phyloP scores from a whole-genome alignment of 768 basidiomycete genomes.

The Leccinum variicolor region DNA sequence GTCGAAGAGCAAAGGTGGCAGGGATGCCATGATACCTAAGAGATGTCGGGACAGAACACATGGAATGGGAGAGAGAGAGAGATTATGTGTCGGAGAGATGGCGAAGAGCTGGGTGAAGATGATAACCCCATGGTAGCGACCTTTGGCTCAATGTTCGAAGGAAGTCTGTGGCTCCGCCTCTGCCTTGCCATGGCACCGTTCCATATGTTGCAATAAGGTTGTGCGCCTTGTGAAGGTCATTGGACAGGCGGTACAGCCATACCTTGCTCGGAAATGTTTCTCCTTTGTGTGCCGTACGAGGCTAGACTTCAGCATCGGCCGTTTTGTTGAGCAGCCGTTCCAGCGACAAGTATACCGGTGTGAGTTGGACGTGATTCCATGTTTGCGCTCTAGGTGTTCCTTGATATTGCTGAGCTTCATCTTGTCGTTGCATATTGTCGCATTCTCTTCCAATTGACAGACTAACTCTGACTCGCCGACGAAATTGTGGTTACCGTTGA shows the following conservation, averaged over 20 bases:
- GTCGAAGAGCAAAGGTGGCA: too few relatives aligned
- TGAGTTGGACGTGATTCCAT: not conserved
- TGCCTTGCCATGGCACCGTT: not conserved
- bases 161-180: not conserved
- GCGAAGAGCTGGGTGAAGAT: too few relatives aligned
- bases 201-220: not conserved
- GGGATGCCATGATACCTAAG: too few relatives aligned
- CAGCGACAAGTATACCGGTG: not conserved
- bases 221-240: not conserved
- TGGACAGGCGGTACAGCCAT: too few relatives aligned
- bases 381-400: not conserved
- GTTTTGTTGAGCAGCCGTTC: not conserved
- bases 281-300: not conserved
- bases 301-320: not conserved
- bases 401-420: not conserved
- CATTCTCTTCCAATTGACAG: slow-evolving; percentile 2
- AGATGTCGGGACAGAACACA: too few relatives aligned
- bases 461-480: not conserved
- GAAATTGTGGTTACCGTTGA: not conserved
- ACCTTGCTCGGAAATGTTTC: too few relatives aligned
- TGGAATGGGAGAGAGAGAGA: too few relatives aligned
- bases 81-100: too few relatives aligned
- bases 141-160: too few relatives aligned
- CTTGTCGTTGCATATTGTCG: not conserved
- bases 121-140: too few relatives aligned